A percentile compares a stretch with the other conserved stretches of the same genome.
phyloP scores from a whole-genome alignment of 495 filamentous ascomycete species.

The Haplographium delicatum region DNA sequence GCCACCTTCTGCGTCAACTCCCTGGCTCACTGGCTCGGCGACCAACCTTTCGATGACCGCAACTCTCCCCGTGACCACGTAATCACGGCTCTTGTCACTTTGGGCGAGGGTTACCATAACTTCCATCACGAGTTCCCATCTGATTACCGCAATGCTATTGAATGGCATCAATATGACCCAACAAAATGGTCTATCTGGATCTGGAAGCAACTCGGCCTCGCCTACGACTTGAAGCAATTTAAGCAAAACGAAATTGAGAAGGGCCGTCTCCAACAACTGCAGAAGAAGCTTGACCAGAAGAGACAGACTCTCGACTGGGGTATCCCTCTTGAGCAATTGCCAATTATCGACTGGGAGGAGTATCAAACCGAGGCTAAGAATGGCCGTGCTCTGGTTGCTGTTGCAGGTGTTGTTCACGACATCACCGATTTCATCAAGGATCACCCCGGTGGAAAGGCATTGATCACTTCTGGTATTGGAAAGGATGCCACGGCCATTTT shows the following conservation, averaged over 20 bases:
- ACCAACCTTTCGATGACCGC: constrained; percentile 98
- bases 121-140: constrained; percentile 99
- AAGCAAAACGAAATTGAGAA: constrained; percentile 98
- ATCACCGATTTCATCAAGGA: constrained; percentile 92
- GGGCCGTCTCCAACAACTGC: constrained; percentile 90
- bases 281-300: constrained; percentile 99
- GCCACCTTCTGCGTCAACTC: constrained; percentile 99
- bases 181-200: constrained; percentile 97
- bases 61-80: constrained; percentile 97
- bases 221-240: constrained; percentile 96
- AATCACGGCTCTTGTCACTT: constrained; percentile 90
- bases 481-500: constrained; percentile 99
- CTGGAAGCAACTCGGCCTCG: constrained; percentile 90
- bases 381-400: constrained; percentile 78
- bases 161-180: constrained; percentile 98
- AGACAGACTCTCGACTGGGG: constrained; percentile 92
- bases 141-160: constrained; percentile 96
- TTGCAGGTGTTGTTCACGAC: constrained; percentile 96
- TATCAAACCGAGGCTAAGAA: constrained; percentile 84
- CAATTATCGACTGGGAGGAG: constrained; percentile 95
- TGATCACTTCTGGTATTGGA: constrained; percentile 88
- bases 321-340: constrained; percentile 85
- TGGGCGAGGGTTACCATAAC: constrained; percentile 97
- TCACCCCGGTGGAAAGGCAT: constrained; percentile 93
- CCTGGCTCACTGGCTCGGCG: constrained; percentile 96